Base-by-base conservation (phyloP, 352 stramenopile species). In the Paralagenidium karlingii region DNA sequence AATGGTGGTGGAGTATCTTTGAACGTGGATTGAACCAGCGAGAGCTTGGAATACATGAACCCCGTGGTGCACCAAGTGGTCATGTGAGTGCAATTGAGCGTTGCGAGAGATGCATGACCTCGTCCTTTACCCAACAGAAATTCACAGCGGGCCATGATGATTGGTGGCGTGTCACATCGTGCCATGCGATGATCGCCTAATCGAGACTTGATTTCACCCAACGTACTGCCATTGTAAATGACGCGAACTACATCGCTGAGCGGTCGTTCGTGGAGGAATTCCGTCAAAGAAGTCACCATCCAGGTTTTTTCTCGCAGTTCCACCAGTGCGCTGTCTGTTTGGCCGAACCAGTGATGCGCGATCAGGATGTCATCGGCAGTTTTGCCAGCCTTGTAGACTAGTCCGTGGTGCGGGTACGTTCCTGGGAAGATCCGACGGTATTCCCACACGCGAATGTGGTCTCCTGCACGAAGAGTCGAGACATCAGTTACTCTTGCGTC, bases 371-470 rank as follows among this genome's bases (percentile, higher is more conserved):
- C 58, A 30, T 79, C 66, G 6, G 54, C 32, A n/a, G 34, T 60
- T 13, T 29, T 43, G 34, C 54, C 74, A 8, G 51, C 22, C 20
- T 53, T 32, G 45, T 70, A 80, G 11, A 87, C 68, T 30, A 87
- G 51, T 45, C 74, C 74, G 43, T 87, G 74, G 54, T 87, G 74
- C 33, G 67, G 79, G 57, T 87, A 87, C 9, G 63, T 56, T 53
- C 83, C 78, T 1, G 74, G 74, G 69, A 69, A 87, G n/a, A n/a
- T n/a, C 24, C 74, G 69, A 38, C 52, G 73, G 15, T 67, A 76
- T 48, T 87, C 74, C 74, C 74, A 87, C 41, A 87, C 82, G 51
- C 63, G 81, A 20, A 87, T 68, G 48, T 87, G 74, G 58, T 87
- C 74, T 8, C 51, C 65, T 18, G 41, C 40, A 38, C 70, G 67